A percentile compares a stretch with the other conserved stretches of the same genome.
Evolutionary conservation across 768 basidiomycete genomes (phyloP).

Genomic region (Candolleomyces aberdarensis): DNA sequence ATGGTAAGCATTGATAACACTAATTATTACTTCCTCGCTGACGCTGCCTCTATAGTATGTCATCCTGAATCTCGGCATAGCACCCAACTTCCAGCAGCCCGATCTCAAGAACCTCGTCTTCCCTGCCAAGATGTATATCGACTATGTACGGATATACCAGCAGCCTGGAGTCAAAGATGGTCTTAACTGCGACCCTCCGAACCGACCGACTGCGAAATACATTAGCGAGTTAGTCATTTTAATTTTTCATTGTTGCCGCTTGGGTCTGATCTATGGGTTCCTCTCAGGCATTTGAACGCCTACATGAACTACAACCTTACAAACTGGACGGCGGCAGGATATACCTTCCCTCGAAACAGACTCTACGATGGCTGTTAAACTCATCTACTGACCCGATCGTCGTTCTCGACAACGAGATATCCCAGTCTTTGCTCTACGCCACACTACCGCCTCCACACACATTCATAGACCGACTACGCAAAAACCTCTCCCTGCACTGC

Average conservation of each 20-base stretch:
- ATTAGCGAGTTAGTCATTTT: slow-evolving; percentile 51
- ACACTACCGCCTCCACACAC: not conserved
- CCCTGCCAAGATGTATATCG: slow-evolving; percentile 79
- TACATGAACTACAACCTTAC: slow-evolving; percentile 84
- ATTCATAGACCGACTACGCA: too few relatives aligned
- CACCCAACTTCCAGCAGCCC: slow-evolving; percentile 69
- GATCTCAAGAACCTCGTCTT: slow-evolving; percentile 73
- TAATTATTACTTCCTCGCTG: slow-evolving; percentile 21
- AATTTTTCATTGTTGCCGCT: not conserved
- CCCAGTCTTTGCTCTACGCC: not conserved
- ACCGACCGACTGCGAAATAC: slow-evolving; percentile 77
- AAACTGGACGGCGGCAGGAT: slow-evolving; percentile 77
- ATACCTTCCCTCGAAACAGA: slow-evolving; percentile 70
- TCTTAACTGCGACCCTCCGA: slow-evolving; percentile 76
- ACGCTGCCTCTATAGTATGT: slow-evolving; percentile 49
- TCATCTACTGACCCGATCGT: not conserved
- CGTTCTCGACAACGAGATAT: not conserved
- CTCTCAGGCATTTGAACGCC: slow-evolving; percentile 40
- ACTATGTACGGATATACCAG: slow-evolving; percentile 91
- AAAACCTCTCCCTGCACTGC: not conserved
- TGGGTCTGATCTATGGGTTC: not conserved
- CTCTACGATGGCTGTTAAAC: slow-evolving; percentile 40
- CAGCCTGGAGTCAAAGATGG: slow-evolving; percentile 64
- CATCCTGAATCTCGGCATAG: slow-evolving; percentile 83
- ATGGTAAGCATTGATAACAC: slow-evolving; percentile 55